phyloP scores from a whole-genome alignment of 495 filamentous ascomycete species.

The Haplographium delicatum region DNA sequence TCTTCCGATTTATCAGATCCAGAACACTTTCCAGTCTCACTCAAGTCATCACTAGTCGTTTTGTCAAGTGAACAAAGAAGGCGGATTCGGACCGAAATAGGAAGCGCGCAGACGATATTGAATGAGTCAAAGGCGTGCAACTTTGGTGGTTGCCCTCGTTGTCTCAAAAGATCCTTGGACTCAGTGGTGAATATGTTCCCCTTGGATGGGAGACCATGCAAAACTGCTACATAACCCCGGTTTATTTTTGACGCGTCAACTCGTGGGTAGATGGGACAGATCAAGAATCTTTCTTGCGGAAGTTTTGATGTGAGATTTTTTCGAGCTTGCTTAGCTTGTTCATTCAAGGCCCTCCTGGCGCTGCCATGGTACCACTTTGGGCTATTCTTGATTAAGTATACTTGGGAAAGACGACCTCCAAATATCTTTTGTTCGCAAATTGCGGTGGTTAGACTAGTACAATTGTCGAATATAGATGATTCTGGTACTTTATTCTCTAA shows the following conservation, averaged over 20 bases:
- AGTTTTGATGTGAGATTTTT: slow-evolving; percentile 6
- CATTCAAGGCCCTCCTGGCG: slow-evolving; percentile 1
- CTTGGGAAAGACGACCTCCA: background rate
- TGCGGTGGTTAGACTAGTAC: background rate
- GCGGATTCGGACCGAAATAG: slow-evolving; percentile 1
- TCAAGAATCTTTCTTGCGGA: slow-evolving; percentile 12
- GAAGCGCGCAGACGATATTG: slow-evolving; percentile 10
- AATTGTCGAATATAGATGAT: slow-evolving; percentile 3
- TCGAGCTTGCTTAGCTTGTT: slow-evolving; percentile 5
- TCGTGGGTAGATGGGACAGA: slow-evolving; percentile 6
- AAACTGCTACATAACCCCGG: slow-evolving; percentile 5
- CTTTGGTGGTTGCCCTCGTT: background rate
- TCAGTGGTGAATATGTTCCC: slow-evolving; percentile 6
- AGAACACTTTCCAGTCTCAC: background rate
- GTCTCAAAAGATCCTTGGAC: slow-evolving; percentile 1
- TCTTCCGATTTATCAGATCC: background rate
- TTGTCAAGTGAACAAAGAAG: slow-evolving; percentile 10
- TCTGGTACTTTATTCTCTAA: background rate
- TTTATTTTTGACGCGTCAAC: background rate
- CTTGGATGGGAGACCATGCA: slow-evolving; percentile 1
- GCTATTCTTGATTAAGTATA: slow-evolving; percentile 1
- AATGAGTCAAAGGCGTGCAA: slow-evolving; percentile 9
- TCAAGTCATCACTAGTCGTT: background rate
- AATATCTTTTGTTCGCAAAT: slow-evolving; percentile 5
- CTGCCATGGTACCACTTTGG: slow-evolving; percentile 13